phyloP scores from a whole-genome alignment of 306 rosid species.

The Ziziphus jujuba region DNA sequence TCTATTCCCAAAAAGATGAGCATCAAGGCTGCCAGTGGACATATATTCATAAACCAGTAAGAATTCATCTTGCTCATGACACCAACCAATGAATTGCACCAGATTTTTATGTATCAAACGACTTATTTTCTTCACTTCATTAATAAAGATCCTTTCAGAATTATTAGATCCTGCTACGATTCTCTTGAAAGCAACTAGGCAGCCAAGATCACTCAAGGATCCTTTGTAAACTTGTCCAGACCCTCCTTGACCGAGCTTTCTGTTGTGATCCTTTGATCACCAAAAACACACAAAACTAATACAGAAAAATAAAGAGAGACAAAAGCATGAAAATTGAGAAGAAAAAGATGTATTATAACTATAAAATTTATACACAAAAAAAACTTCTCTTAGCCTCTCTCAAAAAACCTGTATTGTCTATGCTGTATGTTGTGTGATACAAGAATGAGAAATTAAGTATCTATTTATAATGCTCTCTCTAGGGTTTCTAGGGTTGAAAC shows the following conservation, averaged over 20 bases:
- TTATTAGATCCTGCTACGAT: conserved; percentile 41
- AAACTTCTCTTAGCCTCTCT: no score
- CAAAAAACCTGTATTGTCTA: no score
- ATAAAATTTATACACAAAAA: no score
- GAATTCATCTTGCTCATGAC: conserved; percentile 32
- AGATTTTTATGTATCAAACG: conserved; percentile 8
- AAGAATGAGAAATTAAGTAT: no score
- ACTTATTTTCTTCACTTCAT: conserved; percentile 17
- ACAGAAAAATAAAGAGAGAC: no score
- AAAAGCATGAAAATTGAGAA: no score
- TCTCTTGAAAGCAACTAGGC: conserved; percentile 50
- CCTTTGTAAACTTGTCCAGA: conserved; percentile 51
- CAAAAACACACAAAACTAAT: no score
- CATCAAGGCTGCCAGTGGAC: conserved; percentile 10
- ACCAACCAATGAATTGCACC: conserved; percentile 18
- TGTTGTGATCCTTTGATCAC: no score
- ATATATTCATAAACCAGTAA: conserved; percentile 35
- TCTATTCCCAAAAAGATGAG: conserved; percentile 1
- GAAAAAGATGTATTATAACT: no score
- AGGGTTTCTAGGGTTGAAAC: no score
- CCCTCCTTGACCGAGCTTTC: conserved; percentile 62
- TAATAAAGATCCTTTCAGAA: conserved; percentile 10
- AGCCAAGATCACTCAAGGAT: conserved; percentile 19
- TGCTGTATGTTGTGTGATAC: no score
- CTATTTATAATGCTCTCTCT: no score